A percentile compares a stretch with the other conserved stretches of the same genome.
phyloP scores from a whole-genome alignment of 73 alveolate genomes.

The Uronychia setigera region DNA sequence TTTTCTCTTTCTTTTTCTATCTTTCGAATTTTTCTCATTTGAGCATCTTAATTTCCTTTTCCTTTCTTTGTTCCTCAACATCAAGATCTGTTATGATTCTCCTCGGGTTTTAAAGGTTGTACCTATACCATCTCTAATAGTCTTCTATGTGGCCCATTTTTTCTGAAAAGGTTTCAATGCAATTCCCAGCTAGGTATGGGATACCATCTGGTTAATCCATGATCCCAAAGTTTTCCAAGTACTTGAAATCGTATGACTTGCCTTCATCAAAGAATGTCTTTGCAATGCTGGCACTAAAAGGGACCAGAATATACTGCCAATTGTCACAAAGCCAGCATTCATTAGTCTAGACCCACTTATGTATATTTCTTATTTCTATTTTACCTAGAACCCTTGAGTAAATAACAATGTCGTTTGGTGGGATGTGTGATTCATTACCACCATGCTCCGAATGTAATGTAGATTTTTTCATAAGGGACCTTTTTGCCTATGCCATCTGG shows the following conservation, averaged over 20 bases:
- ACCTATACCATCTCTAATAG: background rate
- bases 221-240: background rate
- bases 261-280: background rate
- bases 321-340: conserved; percentile 56
- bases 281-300: background rate
- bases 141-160: background rate
- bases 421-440: background rate
- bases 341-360: conserved; percentile 39
- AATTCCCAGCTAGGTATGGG: background rate
- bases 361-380: conserved; percentile 29
- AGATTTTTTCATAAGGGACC: background rate
- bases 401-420: conserved; percentile 43
- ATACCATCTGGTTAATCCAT: background rate
- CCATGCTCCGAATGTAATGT: background rate
- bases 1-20: background rate
- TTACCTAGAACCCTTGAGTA: conserved; percentile 49
- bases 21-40: background rate
- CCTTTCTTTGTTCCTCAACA: background rate
- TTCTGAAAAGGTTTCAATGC: background rate
- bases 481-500: background rate
- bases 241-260: background rate
- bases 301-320: background rate
- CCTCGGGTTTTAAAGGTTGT: background rate
- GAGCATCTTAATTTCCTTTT: background rate
- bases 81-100: background rate